Conservation (phyloP, 345 rosid species). For the Excoecaria cochinchinensis region DNA sequence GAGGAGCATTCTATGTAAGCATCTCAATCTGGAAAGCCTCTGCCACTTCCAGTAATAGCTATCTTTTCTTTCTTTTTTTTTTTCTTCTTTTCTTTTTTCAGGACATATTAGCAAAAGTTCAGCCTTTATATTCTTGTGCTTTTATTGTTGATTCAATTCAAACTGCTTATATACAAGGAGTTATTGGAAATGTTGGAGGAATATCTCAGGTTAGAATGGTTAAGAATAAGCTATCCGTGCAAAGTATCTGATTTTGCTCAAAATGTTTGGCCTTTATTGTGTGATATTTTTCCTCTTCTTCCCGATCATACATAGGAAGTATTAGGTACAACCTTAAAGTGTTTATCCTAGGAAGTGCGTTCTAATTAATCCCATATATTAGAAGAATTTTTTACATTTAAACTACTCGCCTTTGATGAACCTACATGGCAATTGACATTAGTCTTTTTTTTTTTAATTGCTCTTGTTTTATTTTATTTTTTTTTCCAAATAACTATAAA, state of each 20-base stretch:
- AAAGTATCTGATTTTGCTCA: not conserved
- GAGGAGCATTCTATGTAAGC: not conserved
- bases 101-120: constrained; percentile 71
- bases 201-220: constrained; percentile 55
- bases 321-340: not conserved
- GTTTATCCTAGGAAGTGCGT: not conserved
- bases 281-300: not conserved
- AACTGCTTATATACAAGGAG: constrained; percentile 72
- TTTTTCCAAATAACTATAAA: not conserved
- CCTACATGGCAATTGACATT: not conserved
- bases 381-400: not conserved
- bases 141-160: constrained; percentile 84
- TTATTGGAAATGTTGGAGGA: constrained; percentile 86
- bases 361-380: not conserved
- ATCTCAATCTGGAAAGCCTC: not conserved
- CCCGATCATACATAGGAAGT: not conserved
- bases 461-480: not conserved
- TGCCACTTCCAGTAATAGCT: not conserved
- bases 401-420: not conserved
- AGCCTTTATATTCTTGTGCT: constrained; percentile 62
- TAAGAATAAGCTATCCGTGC: not conserved
- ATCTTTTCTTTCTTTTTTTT: too few species aligned
- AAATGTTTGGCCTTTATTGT: constrained; percentile 1
- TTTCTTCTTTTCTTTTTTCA: constrained; percentile 27
- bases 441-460: not conserved